These are phyloP conservation scores for Schwanniomyces polymorphus DNA, from an alignment of 805 yeast species.

Conservation along the genomic window DNA sequence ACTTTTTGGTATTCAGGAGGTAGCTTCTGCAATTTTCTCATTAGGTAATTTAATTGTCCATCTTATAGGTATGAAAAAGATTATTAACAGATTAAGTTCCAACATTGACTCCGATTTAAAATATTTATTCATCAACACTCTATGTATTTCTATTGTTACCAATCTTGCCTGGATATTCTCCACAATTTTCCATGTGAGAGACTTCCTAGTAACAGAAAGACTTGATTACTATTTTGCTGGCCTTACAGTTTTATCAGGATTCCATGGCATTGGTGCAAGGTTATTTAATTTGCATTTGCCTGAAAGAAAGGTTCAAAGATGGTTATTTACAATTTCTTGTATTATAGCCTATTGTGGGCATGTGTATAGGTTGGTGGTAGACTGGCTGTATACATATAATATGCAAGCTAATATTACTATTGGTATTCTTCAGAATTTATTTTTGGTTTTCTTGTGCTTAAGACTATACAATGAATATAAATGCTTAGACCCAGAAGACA, in stretches of 20 bases:
- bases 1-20: constrained; percentile 78
- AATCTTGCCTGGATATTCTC: constrained; percentile 89
- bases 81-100: constrained; percentile 15
- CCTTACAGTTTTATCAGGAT: constrained; percentile 76
- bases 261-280: constrained; percentile 66
- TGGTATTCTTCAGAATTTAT: constrained; percentile 72
- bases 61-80: constrained; percentile 41
- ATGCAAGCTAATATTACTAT: constrained; percentile 85
- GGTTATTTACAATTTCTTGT: constrained; percentile 41
- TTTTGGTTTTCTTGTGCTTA: constrained; percentile 29
- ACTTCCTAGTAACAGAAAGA: constrained; percentile 74
- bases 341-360: constrained; percentile 59
- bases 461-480: constrained; percentile 32
- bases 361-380: constrained; percentile 59
- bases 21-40: constrained; percentile 80
- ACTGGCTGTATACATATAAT: constrained; percentile 92
- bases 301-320: constrained; percentile 18
- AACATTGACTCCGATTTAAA: constrained; percentile 5
- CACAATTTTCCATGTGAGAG: constrained; percentile 85
- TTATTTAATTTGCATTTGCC: constrained; percentile 56
- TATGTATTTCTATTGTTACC: constrained; percentile 60
- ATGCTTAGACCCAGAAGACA: constrained; percentile 3
- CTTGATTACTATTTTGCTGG: constrained; percentile 94
- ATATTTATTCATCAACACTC: constrained; percentile 27
- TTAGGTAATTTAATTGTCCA: constrained; percentile 49